Evolutionary conservation across 352 stramenopile species (phyloP).

Genomic region (Plasmopara halstedii): DNA sequence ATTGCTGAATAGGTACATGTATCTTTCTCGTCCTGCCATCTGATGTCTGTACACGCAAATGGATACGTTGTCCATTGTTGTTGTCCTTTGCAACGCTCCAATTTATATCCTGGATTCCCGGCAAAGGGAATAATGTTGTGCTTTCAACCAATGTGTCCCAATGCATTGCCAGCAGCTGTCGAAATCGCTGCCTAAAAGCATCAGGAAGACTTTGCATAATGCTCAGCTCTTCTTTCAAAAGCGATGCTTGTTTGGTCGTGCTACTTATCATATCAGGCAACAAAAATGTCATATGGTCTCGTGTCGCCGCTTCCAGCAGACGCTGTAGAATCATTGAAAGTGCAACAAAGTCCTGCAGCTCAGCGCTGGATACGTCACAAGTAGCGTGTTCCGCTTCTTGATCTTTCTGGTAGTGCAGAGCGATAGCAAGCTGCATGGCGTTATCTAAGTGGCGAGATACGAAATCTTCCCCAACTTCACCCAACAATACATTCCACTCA

Average conservation of each 20-base stretch:
- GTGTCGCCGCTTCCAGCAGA: constrained; percentile 36
- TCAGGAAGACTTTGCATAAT: constrained; percentile 32
- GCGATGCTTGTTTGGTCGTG: constrained; percentile 1
- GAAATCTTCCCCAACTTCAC: constrained; percentile 16
- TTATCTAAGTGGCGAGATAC: constrained; percentile 19
- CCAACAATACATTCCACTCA: constrained; percentile 41
- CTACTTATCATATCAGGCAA: constrained; percentile 9
- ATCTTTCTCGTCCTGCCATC: constrained; percentile 37
- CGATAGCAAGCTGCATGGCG: constrained; percentile 25
- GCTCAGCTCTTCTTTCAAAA: constrained; percentile 24
- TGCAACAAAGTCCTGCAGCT: constrained; percentile 32
- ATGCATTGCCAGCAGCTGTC: constrained; percentile 26
- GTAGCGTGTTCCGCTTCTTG: neutral
- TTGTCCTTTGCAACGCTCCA: constrained; percentile 20
- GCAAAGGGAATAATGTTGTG: constrained; percentile 21
- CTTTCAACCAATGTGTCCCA: constrained; percentile 18
- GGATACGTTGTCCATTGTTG: constrained; percentile 10
- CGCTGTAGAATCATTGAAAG: constrained; percentile 30
- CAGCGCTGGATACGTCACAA: constrained; percentile 10
- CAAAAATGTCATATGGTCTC: constrained; percentile 49
- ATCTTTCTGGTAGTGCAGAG: constrained; percentile 20
- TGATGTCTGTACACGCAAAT: constrained; percentile 49
- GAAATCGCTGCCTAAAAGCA: constrained; percentile 34
- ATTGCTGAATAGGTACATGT: constrained; percentile 48
- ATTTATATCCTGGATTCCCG: constrained; percentile 29